These are phyloP conservation scores for Cinnamomum chago DNA, from an alignment of 164 flowering plant genomes.

Conservation along the genomic window DNA sequence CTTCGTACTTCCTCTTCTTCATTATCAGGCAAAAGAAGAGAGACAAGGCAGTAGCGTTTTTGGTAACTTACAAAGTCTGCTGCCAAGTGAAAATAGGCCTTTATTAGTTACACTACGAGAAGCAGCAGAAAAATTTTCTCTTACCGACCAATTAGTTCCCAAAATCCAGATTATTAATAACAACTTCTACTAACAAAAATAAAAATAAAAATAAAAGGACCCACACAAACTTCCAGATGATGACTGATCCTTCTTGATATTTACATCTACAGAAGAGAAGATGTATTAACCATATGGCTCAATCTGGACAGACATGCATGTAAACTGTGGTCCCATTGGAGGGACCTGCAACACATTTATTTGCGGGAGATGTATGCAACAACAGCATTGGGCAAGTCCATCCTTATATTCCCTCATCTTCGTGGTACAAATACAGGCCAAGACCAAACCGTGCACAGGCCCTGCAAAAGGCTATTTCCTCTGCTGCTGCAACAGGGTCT, in stretches of 20 bases:
- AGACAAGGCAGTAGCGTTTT: no score
- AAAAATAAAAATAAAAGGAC: neutral
- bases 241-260: neutral
- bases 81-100: no score
- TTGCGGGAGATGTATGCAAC: neutral
- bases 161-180: neutral
- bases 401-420: slow-evolving; percentile 38
- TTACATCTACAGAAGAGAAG: slow-evolving; percentile 3
- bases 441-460: slow-evolving; percentile 98
- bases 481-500: slow-evolving; percentile 92
- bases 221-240: neutral
- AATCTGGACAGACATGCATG: neutral
- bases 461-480: slow-evolving; percentile 83
- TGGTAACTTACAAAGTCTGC: no score
- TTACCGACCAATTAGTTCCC: neutral
- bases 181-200: no score
- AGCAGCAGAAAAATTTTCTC: no score
- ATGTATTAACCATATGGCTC: neutral
- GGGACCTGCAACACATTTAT: neutral
- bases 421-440: slow-evolving; percentile 87
- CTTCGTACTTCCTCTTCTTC: no score
- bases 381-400: neutral
- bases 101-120: no score
- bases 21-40: no score
- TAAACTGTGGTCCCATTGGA: neutral